Evolutionary conservation across 179 eudicot genomes (phyloP).

Genomic region (Monotropa hypopitys): DNA sequence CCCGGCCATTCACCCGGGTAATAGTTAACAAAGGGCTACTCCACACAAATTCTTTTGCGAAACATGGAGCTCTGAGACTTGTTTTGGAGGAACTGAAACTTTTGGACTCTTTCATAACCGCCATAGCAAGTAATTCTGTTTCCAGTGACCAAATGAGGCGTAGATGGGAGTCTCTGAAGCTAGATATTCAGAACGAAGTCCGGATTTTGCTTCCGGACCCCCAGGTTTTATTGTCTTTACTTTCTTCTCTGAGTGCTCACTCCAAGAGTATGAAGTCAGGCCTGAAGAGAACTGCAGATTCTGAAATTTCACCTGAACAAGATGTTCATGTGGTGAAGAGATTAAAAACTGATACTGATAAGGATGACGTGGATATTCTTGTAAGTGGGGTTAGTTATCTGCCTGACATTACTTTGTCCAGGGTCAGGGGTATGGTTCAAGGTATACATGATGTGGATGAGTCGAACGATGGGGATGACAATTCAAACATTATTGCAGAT

Average conservation of each 20-base stretch:
- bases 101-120: conserved; percentile 38
- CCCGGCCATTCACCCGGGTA: conserved; percentile 55
- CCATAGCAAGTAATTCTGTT: conserved; percentile 22
- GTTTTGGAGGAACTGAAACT: conserved; percentile 61
- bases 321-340: conserved; percentile 27
- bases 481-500: conserved; percentile 21
- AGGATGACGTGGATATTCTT: conserved; percentile 59
- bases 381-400: conserved; percentile 49
- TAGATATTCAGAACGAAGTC: conserved; percentile 55
- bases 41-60: conserved; percentile 52
- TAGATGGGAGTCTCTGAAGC: conserved; percentile 43
- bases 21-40: conserved; percentile 77
- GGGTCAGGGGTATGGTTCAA: conserved; percentile 18
- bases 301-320: conserved; percentile 17
- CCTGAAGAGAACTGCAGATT: conserved; percentile 43
- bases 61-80: conserved; percentile 73
- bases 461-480: conserved; percentile 21
- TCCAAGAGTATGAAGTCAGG: conserved; percentile 28
- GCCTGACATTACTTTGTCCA: conserved; percentile 19
- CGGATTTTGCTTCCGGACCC: conserved; percentile 75
- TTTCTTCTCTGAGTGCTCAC: conserved; percentile 42
- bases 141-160: conserved; percentile 12
- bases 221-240: conserved; percentile 64
- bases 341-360: conserved; percentile 24
- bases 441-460: conserved; percentile 16